Percentiles rank a stretch among this genome's conserved stretches.
phyloP scores from a whole-genome alignment of 1,284 basidiomycete species.

The Caloboletus inedulis region DNA sequence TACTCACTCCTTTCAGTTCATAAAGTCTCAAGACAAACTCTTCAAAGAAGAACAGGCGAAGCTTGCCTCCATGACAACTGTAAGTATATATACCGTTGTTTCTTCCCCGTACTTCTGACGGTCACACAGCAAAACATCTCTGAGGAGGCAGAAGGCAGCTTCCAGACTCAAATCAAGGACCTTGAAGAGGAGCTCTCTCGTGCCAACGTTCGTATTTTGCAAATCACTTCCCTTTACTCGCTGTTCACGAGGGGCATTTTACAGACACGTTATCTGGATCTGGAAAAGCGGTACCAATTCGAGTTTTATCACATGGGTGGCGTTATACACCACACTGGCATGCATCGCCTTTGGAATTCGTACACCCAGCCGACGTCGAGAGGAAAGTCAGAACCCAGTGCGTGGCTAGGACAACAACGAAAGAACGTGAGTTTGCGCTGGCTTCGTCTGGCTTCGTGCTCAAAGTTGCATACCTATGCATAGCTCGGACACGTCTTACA shows the following conservation, averaged over 20 bases:
- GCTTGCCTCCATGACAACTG: slow-evolving; percentile 33
- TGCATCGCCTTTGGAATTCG: slow-evolving; percentile 56
- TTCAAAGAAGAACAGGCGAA: slow-evolving; percentile 75
- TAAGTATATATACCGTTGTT: slow-evolving; percentile 9
- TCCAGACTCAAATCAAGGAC: slow-evolving; percentile 67
- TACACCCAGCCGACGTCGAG: slow-evolving; percentile 42
- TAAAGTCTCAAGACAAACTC: slow-evolving; percentile 87
- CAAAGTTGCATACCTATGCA: not conserved
- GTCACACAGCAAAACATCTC: slow-evolving; percentile 46
- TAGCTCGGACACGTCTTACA: slow-evolving; percentile 31
- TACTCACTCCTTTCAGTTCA: slow-evolving; percentile 58
- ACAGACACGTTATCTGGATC: slow-evolving; percentile 54
- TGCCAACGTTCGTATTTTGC: slow-evolving; percentile 47
- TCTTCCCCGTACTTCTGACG: slow-evolving; percentile 4
- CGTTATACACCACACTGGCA: slow-evolving; percentile 67
- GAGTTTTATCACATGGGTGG: slow-evolving; percentile 82
- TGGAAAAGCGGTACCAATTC: slow-evolving; percentile 59
- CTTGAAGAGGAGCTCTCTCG: slow-evolving; percentile 67
- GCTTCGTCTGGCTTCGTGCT: not conserved
- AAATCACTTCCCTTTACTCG: not conserved
- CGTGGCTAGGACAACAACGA: slow-evolving; percentile 63
- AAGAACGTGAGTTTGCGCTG: slow-evolving; percentile 40
- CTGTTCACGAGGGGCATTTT: not conserved
- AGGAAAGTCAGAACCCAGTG: slow-evolving; percentile 41
- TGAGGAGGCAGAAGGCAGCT: slow-evolving; percentile 69